Percentiles rank a stretch among this genome's conserved stretches.
These are phyloP conservation scores for Buddleja alternifolia DNA, from an alignment of 257 asterid genomes.

Conservation along the genomic window DNA sequence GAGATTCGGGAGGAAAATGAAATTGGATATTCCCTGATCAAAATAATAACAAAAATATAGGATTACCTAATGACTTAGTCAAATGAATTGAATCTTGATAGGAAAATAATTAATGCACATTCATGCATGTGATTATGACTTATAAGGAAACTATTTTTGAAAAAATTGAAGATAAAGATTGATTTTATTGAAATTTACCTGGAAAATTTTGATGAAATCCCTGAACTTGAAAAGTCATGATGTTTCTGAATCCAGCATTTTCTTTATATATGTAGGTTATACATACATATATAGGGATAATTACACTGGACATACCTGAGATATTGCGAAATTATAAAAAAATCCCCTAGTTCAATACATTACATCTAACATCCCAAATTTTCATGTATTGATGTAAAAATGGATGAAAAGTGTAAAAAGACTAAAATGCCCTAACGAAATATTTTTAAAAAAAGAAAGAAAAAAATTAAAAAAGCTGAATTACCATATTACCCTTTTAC, in stretches of 20 bases:
- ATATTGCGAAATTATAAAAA: too few species aligned
- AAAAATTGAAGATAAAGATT: background rate
- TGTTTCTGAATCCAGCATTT: constrained; percentile 1
- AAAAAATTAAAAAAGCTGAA: too few species aligned
- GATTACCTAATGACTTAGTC: constrained; percentile 29
- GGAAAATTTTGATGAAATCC: background rate
- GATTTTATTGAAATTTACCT: constrained; percentile 18
- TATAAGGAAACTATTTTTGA: background rate
- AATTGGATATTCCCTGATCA: constrained; percentile 15
- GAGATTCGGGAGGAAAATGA: background rate
- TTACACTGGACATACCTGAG: too few species aligned
- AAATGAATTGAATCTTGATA: constrained; percentile 29
- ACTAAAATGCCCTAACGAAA: too few species aligned
- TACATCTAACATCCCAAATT: too few species aligned
- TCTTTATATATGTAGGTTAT: background rate
- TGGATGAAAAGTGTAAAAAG: too few species aligned
- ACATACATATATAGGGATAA: background rate
- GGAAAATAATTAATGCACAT: constrained; percentile 17
- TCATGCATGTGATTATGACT: constrained; percentile 18
- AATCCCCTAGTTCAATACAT: too few species aligned
- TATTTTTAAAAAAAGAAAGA: too few species aligned
- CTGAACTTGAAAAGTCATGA: background rate
- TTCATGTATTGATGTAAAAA: too few species aligned
- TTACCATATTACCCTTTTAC: too few species aligned
- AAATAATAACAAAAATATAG: background rate